Evolutionary conservation across 352 stramenopile genomes (phyloP), one percentile per base, ranked within the genome.

Genomic region (Pythium pyrilobum): DNA sequence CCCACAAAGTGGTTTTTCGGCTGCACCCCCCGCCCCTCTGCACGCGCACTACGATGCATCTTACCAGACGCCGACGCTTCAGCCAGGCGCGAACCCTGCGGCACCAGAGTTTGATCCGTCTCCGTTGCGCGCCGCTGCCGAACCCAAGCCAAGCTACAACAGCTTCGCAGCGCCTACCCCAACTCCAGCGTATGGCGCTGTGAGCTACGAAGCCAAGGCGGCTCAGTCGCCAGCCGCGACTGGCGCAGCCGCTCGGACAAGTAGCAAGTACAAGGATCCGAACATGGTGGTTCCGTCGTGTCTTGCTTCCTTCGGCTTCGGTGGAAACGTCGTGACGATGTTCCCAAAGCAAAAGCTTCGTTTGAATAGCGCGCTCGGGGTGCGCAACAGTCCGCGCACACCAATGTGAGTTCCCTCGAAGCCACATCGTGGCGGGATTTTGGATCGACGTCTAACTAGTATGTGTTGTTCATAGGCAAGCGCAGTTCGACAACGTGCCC

Each of bases 291-390:
- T 81, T 5, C 80, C 81, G 13, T 91, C 79, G 8, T 92, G 81
- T 42, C 59, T 95, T 12, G 71, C 68, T 2, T 84, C 83, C 8
- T 94, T 95, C 55, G 85, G 85, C 24, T 95, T 95, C 67, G 85
- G 85, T 64, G 85, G 85, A 11, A 95, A 90, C 44, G 67, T 93
- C n/a, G 84, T 87, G 43, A 91, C 79, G 7, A 95, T 95, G 85
- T 90, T 94, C 62, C 85, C 85, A 0, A 91, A 90, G 59, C 74
- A 81, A 46, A 94, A 95, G 48, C 45, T 94, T 52, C 80, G 80
- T 5, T 51, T 92, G 21, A 92, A 87, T 47, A 78, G 74, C 45
- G 69, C 53, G 65, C 77, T 63, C 45, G 50, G 36, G 11, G 37
- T 45, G 34, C 78, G 77, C 44, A 87, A 81, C 65, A 94, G 81